Conservation (phyloP, 805 yeast species). For the Saccharomycopsis synnaedendra region DNA sequence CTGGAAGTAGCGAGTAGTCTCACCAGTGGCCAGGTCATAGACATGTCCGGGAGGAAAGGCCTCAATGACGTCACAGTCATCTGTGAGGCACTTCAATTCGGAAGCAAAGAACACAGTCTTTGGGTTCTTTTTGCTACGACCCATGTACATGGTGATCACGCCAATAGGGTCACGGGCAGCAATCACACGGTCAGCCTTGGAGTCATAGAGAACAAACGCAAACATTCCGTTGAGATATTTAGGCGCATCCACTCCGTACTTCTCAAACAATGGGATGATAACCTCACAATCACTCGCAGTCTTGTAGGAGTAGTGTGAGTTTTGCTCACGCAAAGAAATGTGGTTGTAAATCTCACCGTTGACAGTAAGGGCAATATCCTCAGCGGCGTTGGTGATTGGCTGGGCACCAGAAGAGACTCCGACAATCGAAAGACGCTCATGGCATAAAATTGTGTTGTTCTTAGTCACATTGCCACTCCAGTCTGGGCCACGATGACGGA, state of each 20-base stretch:
- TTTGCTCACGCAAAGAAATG: constrained; percentile 71
- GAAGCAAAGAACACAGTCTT: constrained; percentile 82
- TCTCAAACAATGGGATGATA: constrained; percentile 82
- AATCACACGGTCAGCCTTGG: constrained; percentile 68
- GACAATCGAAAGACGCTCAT: constrained; percentile 95
- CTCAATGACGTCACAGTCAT: constrained; percentile 83
- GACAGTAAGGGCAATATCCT: constrained; percentile 63
- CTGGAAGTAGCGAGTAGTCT: constrained; percentile 75
- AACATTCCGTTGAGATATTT: constrained; percentile 95
- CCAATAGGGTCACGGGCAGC: constrained; percentile 99
- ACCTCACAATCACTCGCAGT: constrained; percentile 96
- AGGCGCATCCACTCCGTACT: constrained; percentile 85
- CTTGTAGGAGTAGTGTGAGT: constrained; percentile 62
- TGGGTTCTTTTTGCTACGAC: constrained; percentile 58
- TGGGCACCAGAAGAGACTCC: constrained; percentile 98
- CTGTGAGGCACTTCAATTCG: constrained; percentile 87
- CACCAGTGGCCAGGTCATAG: constrained; percentile 83
- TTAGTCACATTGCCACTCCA: constrained; percentile 79
- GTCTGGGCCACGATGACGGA: constrained; percentile 99
- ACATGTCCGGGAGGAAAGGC: constrained; percentile 99
- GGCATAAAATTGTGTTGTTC: constrained; percentile 79
- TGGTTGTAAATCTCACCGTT: constrained; percentile 99
- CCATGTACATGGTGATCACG: constrained; percentile 92
- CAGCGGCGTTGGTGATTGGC: constrained; percentile 81
- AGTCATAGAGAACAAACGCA: constrained; percentile 88